Evolutionary conservation across 345 rosid genomes (phyloP).

Genomic region (Populus pruinosa): DNA sequence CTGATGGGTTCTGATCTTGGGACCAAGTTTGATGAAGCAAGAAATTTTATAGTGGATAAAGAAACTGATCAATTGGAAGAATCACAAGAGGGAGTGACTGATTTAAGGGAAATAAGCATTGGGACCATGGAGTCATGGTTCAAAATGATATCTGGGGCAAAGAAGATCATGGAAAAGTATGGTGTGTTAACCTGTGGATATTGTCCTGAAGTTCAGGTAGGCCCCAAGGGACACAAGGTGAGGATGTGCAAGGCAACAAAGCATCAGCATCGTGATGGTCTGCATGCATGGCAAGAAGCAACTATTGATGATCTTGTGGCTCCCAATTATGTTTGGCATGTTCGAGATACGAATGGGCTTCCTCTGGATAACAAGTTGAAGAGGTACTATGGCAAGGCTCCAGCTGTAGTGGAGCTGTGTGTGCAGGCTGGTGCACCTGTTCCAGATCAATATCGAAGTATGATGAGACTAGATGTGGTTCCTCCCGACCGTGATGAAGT

Average conservation of each 20-base stretch:
- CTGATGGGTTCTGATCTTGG: constrained; percentile 6
- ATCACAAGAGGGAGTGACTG: constrained; percentile 11
- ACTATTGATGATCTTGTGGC: constrained; percentile 64
- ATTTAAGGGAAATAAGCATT: constrained; percentile 43
- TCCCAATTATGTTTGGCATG: constrained; percentile 87
- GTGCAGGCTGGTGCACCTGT: constrained; percentile 70
- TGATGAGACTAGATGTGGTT: constrained; percentile 89
- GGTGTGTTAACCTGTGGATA: constrained; percentile 76
- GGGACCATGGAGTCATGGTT: constrained; percentile 62
- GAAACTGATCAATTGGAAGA: neutral
- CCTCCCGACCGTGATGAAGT: constrained; percentile 72
- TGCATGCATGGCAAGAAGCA: constrained; percentile 94
- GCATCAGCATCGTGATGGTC: constrained; percentile 76
- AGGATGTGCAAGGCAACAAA: constrained; percentile 78
- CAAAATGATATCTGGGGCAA: constrained; percentile 62
- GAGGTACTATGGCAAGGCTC: constrained; percentile 85
- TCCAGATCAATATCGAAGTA: constrained; percentile 62
- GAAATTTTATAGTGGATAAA: constrained; percentile 4
- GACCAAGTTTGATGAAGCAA: constrained; percentile 11
- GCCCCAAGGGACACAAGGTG: constrained; percentile 88
- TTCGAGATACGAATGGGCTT: constrained; percentile 45
- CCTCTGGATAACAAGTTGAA: constrained; percentile 58
- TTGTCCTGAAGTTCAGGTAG: constrained; percentile 86
- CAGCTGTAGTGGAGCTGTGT: constrained; percentile 74
- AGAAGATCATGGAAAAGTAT: constrained; percentile 58